Evolutionary conservation across 2,329 filamentous ascomycete species (phyloP).

Genomic region (Penicillium aurantiogriseum): DNA sequence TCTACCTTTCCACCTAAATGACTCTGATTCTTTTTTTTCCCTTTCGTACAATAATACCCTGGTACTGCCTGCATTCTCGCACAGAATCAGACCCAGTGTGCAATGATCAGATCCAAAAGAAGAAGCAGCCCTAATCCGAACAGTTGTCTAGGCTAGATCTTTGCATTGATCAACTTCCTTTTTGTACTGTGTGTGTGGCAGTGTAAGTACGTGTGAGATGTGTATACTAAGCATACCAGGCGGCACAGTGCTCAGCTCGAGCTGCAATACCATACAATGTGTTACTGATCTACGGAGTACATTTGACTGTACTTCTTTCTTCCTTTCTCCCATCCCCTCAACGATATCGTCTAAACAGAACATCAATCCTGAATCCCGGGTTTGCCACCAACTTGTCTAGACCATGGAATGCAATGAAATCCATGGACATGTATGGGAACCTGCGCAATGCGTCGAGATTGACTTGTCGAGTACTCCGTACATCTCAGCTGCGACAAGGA

Average conservation of each 20-base stretch:
- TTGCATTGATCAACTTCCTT: slow-evolving; percentile 5
- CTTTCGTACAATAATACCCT: background rate
- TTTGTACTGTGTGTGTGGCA: background rate
- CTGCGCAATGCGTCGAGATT: background rate
- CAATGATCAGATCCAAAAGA: background rate
- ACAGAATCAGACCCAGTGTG: slow-evolving; percentile 5
- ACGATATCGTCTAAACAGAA: background rate
- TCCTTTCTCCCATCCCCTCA: background rate
- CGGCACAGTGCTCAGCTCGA: background rate
- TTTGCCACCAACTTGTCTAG: slow-evolving; percentile 1
- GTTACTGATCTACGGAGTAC: background rate
- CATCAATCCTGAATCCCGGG: background rate
- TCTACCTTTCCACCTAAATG: background rate
- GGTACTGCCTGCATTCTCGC: slow-evolving; percentile 10
- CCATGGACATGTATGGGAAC: background rate
- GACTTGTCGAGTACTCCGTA: background rate
- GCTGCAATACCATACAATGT: background rate
- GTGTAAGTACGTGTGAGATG: background rate
- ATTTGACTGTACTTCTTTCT: background rate
- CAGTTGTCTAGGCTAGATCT: slow-evolving; percentile 9
- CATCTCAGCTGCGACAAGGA: background rate
- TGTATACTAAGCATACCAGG: background rate
- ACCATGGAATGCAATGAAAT: background rate
- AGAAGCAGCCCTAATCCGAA: slow-evolving; percentile 10
- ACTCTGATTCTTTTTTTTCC: background rate